phyloP scores from a whole-genome alignment of 208 protist species.

The Acanthamoeba culbertsoni region DNA sequence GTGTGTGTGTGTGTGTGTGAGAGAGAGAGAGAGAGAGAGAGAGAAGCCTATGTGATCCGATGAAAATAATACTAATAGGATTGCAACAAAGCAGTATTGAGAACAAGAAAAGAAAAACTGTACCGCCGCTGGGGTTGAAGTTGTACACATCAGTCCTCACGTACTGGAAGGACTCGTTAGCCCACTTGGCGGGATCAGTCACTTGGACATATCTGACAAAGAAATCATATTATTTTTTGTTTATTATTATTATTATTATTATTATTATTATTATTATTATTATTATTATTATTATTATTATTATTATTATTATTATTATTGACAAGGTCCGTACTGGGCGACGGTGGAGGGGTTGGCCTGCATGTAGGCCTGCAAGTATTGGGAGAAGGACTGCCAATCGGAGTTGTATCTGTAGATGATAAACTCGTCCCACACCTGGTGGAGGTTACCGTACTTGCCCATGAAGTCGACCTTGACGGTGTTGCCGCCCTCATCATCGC shows the following conservation, averaged over 20 bases:
- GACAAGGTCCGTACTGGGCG: no score
- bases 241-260: no score
- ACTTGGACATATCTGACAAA: not conserved
- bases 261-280: no score
- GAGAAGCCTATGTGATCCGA: no score
- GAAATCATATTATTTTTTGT: no score
- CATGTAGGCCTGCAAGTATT: slow-evolving; percentile 22
- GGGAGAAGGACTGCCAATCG: slow-evolving; percentile 12
- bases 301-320: no score
- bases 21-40: no score
- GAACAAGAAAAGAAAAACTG: not conserved
- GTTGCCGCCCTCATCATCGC: slow-evolving; percentile 60
- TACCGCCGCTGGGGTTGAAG: not conserved
- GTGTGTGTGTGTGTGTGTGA: no score
- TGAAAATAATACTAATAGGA: no score
- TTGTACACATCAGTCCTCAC: slow-evolving; percentile 22
- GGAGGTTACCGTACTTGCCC: slow-evolving; percentile 50
- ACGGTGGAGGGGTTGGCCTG: slow-evolving; percentile 1
- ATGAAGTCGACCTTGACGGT: slow-evolving; percentile 60
- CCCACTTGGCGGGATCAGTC: slow-evolving; percentile 1
- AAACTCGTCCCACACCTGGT: slow-evolving; percentile 56
- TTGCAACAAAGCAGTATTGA: not conserved
- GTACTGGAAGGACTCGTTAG: slow-evolving; percentile 46
- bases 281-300: no score
- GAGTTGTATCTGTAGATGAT: slow-evolving; percentile 54